Conservation (phyloP, 352 stramenopile species). For the Globisporangium sylvaticum region DNA sequence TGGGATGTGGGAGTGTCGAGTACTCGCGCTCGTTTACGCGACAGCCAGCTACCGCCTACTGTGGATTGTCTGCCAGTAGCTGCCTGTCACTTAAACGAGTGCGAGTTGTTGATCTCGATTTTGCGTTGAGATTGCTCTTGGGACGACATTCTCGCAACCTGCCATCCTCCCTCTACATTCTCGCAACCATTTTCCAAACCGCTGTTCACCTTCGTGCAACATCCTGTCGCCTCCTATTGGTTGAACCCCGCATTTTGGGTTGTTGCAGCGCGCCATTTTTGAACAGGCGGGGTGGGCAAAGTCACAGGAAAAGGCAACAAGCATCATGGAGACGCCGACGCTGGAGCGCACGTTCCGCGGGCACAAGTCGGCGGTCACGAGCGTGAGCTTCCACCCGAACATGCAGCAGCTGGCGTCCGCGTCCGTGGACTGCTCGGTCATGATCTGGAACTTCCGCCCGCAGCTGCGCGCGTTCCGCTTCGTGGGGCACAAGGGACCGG, state of each 20-base stretch:
- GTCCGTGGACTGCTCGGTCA: slow-evolving; percentile 74
- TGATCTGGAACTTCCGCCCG: slow-evolving; percentile 91
- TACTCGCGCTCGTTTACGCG: too few species aligned
- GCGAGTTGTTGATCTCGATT: too few species aligned
- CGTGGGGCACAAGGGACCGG: slow-evolving; percentile 70
- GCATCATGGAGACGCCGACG: slow-evolving; percentile 32
- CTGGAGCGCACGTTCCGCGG: slow-evolving; percentile 87
- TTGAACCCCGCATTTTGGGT: slow-evolving; percentile 1
- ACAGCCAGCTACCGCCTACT: too few species aligned
- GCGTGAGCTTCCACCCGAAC: slow-evolving; percentile 81
- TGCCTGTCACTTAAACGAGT: too few species aligned
- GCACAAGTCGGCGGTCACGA: slow-evolving; percentile 72
- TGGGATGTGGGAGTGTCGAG: not conserved
- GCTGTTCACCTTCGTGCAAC: slow-evolving; percentile 19
- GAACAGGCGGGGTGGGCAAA: not conserved
- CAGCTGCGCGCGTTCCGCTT: slow-evolving; percentile 81
- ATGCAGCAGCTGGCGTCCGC: slow-evolving; percentile 86
- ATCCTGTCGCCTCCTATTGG: not conserved
- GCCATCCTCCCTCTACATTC: too few species aligned
- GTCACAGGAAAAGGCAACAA: not conserved
- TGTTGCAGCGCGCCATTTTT: slow-evolving; percentile 5
- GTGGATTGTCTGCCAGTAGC: too few species aligned
- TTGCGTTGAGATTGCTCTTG: too few species aligned
- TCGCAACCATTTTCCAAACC: not conserved
- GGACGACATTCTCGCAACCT: not conserved